A percentile compares a stretch with the other conserved stretches of the same genome.
phyloP scores from a whole-genome alignment of 78 protist genomes.

The Dictyostelium brefeldianum region DNA sequence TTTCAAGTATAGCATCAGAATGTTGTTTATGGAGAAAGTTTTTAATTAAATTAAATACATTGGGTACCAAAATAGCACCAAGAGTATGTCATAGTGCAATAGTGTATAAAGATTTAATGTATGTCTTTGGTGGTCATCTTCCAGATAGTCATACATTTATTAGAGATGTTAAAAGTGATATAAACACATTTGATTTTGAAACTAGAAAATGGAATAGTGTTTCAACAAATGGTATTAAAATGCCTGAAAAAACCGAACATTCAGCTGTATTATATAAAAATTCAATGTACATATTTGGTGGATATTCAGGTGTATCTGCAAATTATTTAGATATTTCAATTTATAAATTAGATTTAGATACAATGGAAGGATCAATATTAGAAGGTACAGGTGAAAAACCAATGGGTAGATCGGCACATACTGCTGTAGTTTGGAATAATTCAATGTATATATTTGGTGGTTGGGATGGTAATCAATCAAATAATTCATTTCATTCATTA shows the following conservation, averaged over 20 bases:
- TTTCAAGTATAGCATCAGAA: conserved; percentile 35
- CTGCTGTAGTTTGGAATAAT: conserved; percentile 39
- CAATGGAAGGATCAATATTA: conserved; percentile 10
- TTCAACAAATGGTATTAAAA: conserved; percentile 13
- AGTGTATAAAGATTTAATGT: conserved; percentile 58
- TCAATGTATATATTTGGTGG: conserved; percentile 78
- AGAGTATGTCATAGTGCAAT: conserved; percentile 77
- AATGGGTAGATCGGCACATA: conserved; percentile 69
- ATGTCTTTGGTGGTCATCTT: conserved; percentile 80
- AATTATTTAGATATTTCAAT: conserved; percentile 42
- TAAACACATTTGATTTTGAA: conserved; percentile 49
- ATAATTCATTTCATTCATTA: conserved; percentile 42
- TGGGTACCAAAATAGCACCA: conserved; percentile 33
- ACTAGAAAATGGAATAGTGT: conserved; percentile 43
- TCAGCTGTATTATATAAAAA: conserved; percentile 55
- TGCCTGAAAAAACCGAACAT: conserved; percentile 80
- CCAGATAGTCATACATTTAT: conserved; percentile 79
- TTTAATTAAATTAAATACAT: conserved; percentile 32
- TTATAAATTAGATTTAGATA: conserved; percentile 46
- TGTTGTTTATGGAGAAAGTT: conserved; percentile 64
- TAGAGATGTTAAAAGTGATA: conserved; percentile 67
- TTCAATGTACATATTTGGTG: conserved; percentile 78
- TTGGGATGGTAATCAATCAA: conserved; percentile 72
- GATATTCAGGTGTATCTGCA: conserved; percentile 42
- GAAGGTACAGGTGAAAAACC: conserved; percentile 30